Conservation (phyloP, 306 rosid species). For the Quercus alba region DNA sequence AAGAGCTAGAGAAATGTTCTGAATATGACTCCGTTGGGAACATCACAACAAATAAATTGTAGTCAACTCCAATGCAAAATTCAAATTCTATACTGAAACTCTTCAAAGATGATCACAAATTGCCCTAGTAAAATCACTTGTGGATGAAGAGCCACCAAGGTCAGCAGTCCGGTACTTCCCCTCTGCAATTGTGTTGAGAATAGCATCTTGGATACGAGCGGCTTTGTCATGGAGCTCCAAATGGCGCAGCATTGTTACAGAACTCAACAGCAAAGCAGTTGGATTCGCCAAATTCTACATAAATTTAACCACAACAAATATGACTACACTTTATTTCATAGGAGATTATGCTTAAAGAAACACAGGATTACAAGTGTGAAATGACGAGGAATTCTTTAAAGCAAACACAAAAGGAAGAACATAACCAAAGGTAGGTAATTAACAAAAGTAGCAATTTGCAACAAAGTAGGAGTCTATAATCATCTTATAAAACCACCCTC, state of each 20-base stretch:
- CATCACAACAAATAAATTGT: slow-evolving; percentile 28
- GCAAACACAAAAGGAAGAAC: not conserved
- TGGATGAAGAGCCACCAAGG: slow-evolving; percentile 83
- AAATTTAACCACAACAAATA: slow-evolving; percentile 22
- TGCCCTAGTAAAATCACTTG: slow-evolving; percentile 72
- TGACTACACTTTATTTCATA: not conserved
- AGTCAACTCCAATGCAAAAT: slow-evolving; percentile 27
- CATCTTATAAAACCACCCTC: not conserved
- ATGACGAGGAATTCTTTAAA: not conserved
- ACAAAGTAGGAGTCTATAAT: not conserved
- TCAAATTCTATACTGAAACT: not conserved
- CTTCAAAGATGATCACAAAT: slow-evolving; percentile 78
- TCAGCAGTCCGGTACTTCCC: slow-evolving; percentile 94
- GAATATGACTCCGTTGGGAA: slow-evolving; percentile 25
- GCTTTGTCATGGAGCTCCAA: slow-evolving; percentile 79
- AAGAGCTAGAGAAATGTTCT: slow-evolving; percentile 23
- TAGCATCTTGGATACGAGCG: slow-evolving; percentile 70
- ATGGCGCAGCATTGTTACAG: slow-evolving; percentile 89
- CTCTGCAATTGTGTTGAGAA: slow-evolving; percentile 79
- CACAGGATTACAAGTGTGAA: not conserved
- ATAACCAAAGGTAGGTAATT: not conserved
- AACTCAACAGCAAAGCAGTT: slow-evolving; percentile 86
- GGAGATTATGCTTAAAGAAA: not conserved
- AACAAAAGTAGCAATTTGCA: not conserved
- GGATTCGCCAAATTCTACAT: slow-evolving; percentile 91